phyloP scores from a whole-genome alignment of 495 filamentous ascomycete genomes.

The Platismatia glauca region DNA sequence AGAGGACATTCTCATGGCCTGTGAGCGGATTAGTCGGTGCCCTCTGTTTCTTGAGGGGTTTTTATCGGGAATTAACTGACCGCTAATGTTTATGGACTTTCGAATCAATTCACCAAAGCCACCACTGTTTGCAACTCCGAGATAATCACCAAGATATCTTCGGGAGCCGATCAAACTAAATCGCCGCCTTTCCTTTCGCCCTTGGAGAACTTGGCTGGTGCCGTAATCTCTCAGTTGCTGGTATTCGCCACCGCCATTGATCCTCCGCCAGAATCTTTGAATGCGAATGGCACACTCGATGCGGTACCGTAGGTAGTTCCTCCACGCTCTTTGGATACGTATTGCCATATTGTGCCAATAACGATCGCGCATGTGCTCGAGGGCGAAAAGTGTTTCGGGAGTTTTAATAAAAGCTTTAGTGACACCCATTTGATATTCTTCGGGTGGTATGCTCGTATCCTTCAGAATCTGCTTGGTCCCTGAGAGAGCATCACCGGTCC shows the following conservation, averaged over 20 bases:
- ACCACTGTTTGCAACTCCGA: constrained; percentile 70
- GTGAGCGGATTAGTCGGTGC: constrained; percentile 9
- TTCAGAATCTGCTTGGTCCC: constrained; percentile 92
- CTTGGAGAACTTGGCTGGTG: constrained; percentile 63
- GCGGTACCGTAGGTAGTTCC: constrained; percentile 87
- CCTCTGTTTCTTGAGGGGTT: constrained; percentile 5
- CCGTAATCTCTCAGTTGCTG: constrained; percentile 82
- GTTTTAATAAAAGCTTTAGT: constrained; percentile 98
- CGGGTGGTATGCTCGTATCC: constrained; percentile 86
- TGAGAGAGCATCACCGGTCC: constrained; percentile 75
- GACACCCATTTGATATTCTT: constrained; percentile 96
- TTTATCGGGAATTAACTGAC: constrained; percentile 26
- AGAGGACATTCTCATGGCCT: constrained; percentile 64
- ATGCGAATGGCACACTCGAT: constrained; percentile 89
- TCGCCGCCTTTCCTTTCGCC: constrained; percentile 81
- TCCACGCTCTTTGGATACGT: constrained; percentile 93
- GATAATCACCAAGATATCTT: constrained; percentile 90
- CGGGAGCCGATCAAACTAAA: constrained; percentile 86
- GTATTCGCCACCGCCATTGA: constrained; percentile 77
- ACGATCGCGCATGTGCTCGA: constrained; percentile 94
- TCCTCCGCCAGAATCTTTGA: constrained; percentile 89
- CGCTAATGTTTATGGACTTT: constrained; percentile 53
- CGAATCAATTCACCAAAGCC: constrained; percentile 79
- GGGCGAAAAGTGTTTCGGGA: constrained; percentile 90
- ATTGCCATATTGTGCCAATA: constrained; percentile 99